Evolutionary conservation across 1,284 basidiomycete species (phyloP), one percentile per base, ranked within the genome.

Genomic region (Cutaneotrichosporon sp.): DNA sequence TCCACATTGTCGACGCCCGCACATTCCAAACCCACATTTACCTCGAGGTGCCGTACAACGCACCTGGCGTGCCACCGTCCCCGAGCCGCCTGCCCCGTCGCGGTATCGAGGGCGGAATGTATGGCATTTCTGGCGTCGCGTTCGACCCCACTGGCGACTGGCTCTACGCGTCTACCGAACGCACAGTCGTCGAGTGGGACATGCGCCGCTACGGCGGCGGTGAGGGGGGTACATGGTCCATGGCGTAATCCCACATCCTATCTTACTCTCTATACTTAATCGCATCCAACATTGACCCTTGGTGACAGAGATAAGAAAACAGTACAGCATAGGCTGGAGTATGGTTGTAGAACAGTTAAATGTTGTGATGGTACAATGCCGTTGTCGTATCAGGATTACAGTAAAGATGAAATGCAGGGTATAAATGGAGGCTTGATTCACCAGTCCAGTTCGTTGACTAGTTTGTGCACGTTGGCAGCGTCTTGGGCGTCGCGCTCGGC

Each of bases 401-500:
- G 26, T 30, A 30, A 30, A 41, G 44, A 39, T 39, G 43, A 36
- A n/a, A 37, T 12, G 14, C 18, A 45, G 43, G 34, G 41, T 43
- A 34, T 34, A 34, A 23, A 30, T 14, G 14, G 30, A 3, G 7
- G 47, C 2, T 23, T 21, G 5, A 23, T 34, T 35, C 14, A 58
- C 56, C 57, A 59, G 14, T 55, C 50, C 33, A 69, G 44, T 40
- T 60, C 41, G 14, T 47, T 46, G 4, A 74, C 33, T 15, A 70
- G 38, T 2, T 36, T 51, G 9, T 52, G 48, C 21, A 69, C 64
- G 14, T 59, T 66, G 9, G 46, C 62, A 20, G 69, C 53, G 60
- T 75, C 73, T 18, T 67, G 82, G 17, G 79, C 72, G 61, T 83
- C 83, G 52, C 79, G 76, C 60, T 84, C 82, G 2, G 83, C 80